These are phyloP conservation scores for Kwoniella dendrophila DNA, from an alignment of 768 basidiomycete species.

Conservation along the genomic window DNA sequence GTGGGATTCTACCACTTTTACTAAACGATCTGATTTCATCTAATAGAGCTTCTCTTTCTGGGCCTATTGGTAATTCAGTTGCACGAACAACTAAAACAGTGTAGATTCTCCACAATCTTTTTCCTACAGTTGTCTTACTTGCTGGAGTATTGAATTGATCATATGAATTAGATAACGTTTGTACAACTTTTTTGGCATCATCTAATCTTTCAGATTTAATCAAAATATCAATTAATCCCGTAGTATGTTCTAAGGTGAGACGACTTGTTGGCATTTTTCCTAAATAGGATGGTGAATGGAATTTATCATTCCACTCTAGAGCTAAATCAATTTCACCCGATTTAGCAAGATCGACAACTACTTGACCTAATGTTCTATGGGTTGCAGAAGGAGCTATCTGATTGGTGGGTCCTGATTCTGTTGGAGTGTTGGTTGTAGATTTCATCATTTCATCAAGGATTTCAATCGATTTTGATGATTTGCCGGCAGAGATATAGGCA, in stretches of 20 bases:
- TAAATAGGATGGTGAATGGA: conserved; percentile 5
- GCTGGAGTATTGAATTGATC: conserved; percentile 3
- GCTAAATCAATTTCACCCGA: conserved; percentile 28
- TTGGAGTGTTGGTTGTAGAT: conserved; percentile 49
- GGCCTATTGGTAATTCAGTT: neutral
- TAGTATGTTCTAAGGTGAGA: conserved; percentile 17
- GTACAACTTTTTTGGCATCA: neutral
- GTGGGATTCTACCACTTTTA: neutral
- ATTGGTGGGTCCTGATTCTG: neutral
- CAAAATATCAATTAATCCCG: conserved; percentile 9
- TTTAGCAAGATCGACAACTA: conserved; percentile 18
- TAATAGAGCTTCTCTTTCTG: neutral
- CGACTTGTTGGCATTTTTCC: conserved; percentile 3
- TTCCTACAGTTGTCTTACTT: conserved; percentile 3
- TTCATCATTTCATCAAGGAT: conserved; percentile 74
- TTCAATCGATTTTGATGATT: conserved; percentile 66
- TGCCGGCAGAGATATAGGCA: conserved; percentile 68
- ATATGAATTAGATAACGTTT: neutral
- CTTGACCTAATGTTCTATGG: conserved; percentile 16
- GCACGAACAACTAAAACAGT: conserved; percentile 7
- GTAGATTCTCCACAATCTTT: conserved; percentile 18
- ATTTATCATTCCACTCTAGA: conserved; percentile 17
- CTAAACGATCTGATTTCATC: conserved; percentile 6
- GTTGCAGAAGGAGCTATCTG: conserved; percentile 14
- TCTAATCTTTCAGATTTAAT: conserved; percentile 6